phyloP scores from a whole-genome alignment of 31 red algal genomes.

The Endocladia muricata region DNA sequence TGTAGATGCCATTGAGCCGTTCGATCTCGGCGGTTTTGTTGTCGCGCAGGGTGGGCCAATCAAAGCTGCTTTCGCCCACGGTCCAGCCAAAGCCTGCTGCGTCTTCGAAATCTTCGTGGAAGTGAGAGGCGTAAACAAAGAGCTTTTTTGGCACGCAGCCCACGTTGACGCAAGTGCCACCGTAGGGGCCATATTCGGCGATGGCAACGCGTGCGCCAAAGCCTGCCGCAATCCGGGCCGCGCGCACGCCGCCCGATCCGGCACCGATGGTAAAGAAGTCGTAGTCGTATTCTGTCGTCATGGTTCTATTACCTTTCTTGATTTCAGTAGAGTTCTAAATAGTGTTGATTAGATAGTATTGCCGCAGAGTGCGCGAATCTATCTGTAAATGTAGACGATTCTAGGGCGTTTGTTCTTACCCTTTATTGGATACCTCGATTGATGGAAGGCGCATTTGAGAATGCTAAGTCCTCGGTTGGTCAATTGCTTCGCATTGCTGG shows the following conservation, averaged over 20 bases:
- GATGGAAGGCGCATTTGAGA: too few species aligned
- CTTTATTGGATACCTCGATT: too few species aligned
- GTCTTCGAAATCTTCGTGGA: conserved; percentile 77
- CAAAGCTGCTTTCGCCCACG: conserved; percentile 40
- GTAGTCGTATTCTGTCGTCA: conserved; percentile 70
- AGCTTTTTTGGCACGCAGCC: conserved; percentile 99
- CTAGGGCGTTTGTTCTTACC: too few species aligned
- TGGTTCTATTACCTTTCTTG: too few species aligned
- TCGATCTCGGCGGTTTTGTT: conserved; percentile 97
- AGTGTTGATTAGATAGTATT: too few species aligned
- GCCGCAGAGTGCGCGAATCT: too few species aligned
- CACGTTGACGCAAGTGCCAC: conserved; percentile 99
- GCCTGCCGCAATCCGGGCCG: conserved; percentile 81
- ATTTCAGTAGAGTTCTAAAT: too few species aligned
- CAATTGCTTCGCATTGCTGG: too few species aligned
- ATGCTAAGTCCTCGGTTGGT: too few species aligned
- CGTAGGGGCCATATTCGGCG: conserved; percentile 62
- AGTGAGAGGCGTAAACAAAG: conserved; percentile 93
- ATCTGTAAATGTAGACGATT: too few species aligned
- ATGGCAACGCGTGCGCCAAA: conserved; percentile 90
- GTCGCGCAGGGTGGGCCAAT: conserved; percentile 78
- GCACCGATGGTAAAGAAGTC: conserved; percentile 97
- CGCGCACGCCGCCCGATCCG: conserved; percentile 95
- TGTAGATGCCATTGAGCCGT: conserved; percentile 93
- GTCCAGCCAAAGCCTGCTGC: conserved; percentile 87